These are phyloP conservation scores for Zopfochytrium polystomum DNA, from an alignment of 371 early-diverging fungal species.

Conservation along the genomic window DNA sequence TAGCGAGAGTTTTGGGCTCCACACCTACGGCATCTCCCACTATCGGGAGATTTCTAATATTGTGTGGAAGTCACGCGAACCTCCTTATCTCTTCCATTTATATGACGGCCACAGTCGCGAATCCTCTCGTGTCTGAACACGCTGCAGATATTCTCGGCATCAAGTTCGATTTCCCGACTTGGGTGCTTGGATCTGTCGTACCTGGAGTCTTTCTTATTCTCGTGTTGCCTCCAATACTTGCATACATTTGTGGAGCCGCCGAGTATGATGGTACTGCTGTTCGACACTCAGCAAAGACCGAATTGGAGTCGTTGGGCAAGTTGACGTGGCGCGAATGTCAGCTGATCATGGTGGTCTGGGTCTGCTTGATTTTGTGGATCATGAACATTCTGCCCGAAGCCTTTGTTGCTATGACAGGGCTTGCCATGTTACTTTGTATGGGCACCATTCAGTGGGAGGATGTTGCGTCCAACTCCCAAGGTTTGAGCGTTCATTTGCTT, in stretches of 20 bases:
- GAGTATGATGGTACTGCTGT: slow-evolving; percentile 9
- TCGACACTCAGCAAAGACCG: slow-evolving; percentile 4
- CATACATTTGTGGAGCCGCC: background rate
- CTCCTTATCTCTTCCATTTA: slow-evolving; percentile 33
- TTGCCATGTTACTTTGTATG: slow-evolving; percentile 55
- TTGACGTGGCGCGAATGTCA: slow-evolving; percentile 32
- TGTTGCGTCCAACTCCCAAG: slow-evolving; percentile 60
- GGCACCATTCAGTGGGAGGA: slow-evolving; percentile 70
- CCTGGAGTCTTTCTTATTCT: slow-evolving; percentile 5
- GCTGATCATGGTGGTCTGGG: slow-evolving; percentile 52
- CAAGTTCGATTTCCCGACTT: slow-evolving; percentile 27
- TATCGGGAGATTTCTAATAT: slow-evolving; percentile 27
- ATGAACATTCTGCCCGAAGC: slow-evolving; percentile 65
- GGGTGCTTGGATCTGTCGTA: slow-evolving; percentile 21
- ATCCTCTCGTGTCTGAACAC: slow-evolving; percentile 23
- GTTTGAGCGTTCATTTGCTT: slow-evolving; percentile 41
- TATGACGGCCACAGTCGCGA: slow-evolving; percentile 31
- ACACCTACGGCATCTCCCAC: slow-evolving; percentile 14
- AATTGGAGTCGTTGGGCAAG: slow-evolving; percentile 25
- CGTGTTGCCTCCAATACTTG: slow-evolving; percentile 1
- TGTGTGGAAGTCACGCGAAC: slow-evolving; percentile 38
- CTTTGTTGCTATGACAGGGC: slow-evolving; percentile 64
- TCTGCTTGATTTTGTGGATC: slow-evolving; percentile 67
- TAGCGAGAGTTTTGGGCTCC: slow-evolving; percentile 22
- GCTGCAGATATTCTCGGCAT: slow-evolving; percentile 24